A percentile compares a stretch with the other conserved stretches of the same genome.
Evolutionary conservation across 345 rosid species (phyloP).

Genomic region (Viola odorata): DNA sequence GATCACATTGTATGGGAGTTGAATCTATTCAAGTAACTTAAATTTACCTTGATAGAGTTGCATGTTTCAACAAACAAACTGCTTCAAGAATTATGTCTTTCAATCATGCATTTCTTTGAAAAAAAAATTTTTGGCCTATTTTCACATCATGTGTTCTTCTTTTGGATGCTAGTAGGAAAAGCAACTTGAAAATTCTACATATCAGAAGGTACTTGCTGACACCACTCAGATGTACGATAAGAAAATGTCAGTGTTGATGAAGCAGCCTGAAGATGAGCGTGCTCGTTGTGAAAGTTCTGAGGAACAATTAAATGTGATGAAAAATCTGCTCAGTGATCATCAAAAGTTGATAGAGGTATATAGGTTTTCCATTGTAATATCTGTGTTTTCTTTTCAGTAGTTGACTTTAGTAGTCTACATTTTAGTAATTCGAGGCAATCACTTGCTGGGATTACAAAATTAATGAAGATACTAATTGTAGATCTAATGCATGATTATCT

Average conservation of each 20-base stretch:
- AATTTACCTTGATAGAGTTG: too few relatives aligned
- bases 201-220: constrained; percentile 70
- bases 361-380: constrained; percentile 3
- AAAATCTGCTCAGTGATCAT: constrained; percentile 42
- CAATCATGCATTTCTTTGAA: not conserved
- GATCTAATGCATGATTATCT: too few relatives aligned
- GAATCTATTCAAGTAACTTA: too few relatives aligned
- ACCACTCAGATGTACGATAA: constrained; percentile 76
- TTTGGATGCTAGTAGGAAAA: constrained; percentile 53
- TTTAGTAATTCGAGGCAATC: too few relatives aligned
- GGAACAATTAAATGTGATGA: constrained; percentile 44
- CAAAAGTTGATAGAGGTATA: constrained; percentile 59
- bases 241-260: constrained; percentile 55
- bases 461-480: too few relatives aligned
- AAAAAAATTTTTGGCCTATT: not conserved
- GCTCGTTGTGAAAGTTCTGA: constrained; percentile 34
- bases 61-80: too few relatives aligned
- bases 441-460: too few relatives aligned
- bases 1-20: too few relatives aligned
- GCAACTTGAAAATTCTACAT: constrained; percentile 61
- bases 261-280: constrained; percentile 50
- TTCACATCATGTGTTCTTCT: not conserved
- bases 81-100: not conserved
- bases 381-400: not conserved
- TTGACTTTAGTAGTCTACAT: not conserved